phyloP scores from a whole-genome alignment of 1,284 basidiomycete genomes.

The Meira miltonrushii region DNA sequence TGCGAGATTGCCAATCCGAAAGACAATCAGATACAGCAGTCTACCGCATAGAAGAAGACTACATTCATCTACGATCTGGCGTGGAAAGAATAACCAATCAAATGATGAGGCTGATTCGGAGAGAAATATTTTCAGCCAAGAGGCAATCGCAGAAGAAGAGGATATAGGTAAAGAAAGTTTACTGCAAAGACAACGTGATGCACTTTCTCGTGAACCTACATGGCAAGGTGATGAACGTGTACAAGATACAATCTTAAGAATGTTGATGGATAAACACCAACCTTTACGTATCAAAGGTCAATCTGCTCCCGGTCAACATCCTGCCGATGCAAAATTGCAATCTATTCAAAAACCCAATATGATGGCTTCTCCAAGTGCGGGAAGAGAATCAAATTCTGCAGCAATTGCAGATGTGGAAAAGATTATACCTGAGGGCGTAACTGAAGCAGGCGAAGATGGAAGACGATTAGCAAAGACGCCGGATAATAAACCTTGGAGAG shows the following conservation, averaged over 20 bases:
- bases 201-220: constrained; percentile 11
- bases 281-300: constrained; percentile 23
- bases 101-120: too few species aligned
- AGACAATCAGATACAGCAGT: too few species aligned
- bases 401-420: background rate
- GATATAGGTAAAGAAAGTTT: too few species aligned
- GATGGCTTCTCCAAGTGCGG: background rate
- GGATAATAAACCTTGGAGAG: constrained; percentile 37
- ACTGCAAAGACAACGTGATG: too few species aligned
- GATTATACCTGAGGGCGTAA: background rate
- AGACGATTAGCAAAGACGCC: constrained; percentile 35
- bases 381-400: background rate
- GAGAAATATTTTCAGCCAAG: too few species aligned
- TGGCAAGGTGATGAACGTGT: constrained; percentile 44
- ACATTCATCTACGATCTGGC: too few species aligned
- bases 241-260: constrained; percentile 39
- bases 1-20: too few species aligned
- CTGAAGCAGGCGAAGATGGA: constrained; percentile 14
- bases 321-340: constrained; percentile 31
- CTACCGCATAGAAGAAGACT: too few species aligned
- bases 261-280: constrained; percentile 49
- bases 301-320: constrained; percentile 1
- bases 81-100: too few species aligned
- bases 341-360: constrained; percentile 19
- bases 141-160: too few species aligned